These are phyloP conservation scores for Annulohypoxylon nitens DNA, from an alignment of 495 filamentous ascomycete genomes.

Conservation along the genomic window DNA sequence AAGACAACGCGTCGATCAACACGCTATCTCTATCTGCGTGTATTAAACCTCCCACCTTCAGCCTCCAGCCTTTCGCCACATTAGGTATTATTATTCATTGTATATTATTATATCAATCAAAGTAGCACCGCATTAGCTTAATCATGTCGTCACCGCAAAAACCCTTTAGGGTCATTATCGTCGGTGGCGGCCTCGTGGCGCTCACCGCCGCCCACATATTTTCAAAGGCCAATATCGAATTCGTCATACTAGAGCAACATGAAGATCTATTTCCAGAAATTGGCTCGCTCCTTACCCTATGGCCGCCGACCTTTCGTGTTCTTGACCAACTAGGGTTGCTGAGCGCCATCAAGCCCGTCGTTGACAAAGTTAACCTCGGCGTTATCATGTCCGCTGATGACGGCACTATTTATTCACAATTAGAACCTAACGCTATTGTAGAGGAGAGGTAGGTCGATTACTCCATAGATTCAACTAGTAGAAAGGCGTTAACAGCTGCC, in stretches of 20 bases:
- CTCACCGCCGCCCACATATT: constrained; percentile 65
- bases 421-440: constrained; percentile 15
- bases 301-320: constrained; percentile 52
- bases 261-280: constrained; percentile 54
- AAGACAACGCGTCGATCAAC: background rate
- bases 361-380: constrained; percentile 29
- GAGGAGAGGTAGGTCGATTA: constrained; percentile 28
- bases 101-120: no score
- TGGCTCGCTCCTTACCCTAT: constrained; percentile 59
- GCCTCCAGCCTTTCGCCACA: no score
- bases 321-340: constrained; percentile 64
- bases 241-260: constrained; percentile 62
- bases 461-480: background rate
- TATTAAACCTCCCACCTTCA: background rate
- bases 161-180: constrained; percentile 66
- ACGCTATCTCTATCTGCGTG: constrained; percentile 1
- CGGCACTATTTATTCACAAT: constrained; percentile 1
- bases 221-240: constrained; percentile 59
- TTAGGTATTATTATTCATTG: no score
- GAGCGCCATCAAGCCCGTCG: constrained; percentile 44
- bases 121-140: background rate
- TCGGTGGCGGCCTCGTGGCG: constrained; percentile 65
- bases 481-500: constrained; percentile 10
- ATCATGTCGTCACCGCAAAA: constrained; percentile 24
- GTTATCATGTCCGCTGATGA: constrained; percentile 47